Evolutionary conservation across 75 land plant species (phyloP), one percentile per base, ranked within the genome.

Genomic region (Ceratopteris richardii): DNA sequence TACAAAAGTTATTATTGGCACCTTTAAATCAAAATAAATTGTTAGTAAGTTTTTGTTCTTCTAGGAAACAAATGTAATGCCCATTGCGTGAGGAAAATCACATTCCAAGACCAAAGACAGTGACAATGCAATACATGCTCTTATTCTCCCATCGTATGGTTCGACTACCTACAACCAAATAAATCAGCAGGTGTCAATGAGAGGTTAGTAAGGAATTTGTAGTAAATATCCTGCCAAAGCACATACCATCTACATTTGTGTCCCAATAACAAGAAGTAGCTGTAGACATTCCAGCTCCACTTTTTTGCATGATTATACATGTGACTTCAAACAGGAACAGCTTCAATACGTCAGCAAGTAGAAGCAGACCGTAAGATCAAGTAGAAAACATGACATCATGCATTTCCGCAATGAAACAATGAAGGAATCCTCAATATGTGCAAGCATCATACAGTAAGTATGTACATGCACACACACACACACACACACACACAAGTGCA

Each of bases 261-360:
- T 73, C 70, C 76, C 76, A 73, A 53, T 53, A 73, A 28, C 70
- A 66, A n/a, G 76, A 73, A n/a, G 57, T 73, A 14, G 76, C 76
- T 31, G 70, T 73, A 0, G 68, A 41, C 76, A 73, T 73, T 18
- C 70, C 76, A 5, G 76, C 70, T 23, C 76, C 76, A 60, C 66
- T 73, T 43, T 73, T 73, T 65, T 73, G 76, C 76, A 73, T 66
- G 39, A 73, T 66, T 16, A 66, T 28, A 24, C 71, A 66, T 16
- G 76, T 73, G 31, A 66, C 76, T 73, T 44, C 57, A 51, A 30
- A 56, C 5, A 33, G 9, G 37, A 33, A 33, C 9, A n/a, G n/a
- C n/a, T n/a, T n/a, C n/a, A n/a, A n/a, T n/a, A n/a, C n/a, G n/a
- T n/a, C n/a, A n/a, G n/a, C n/a, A n/a, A n/a, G 42, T 14, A 40